Base-by-base conservation (phyloP, 2,329 filamentous ascomycete species). In the Podosphaera leucotricha region DNA sequence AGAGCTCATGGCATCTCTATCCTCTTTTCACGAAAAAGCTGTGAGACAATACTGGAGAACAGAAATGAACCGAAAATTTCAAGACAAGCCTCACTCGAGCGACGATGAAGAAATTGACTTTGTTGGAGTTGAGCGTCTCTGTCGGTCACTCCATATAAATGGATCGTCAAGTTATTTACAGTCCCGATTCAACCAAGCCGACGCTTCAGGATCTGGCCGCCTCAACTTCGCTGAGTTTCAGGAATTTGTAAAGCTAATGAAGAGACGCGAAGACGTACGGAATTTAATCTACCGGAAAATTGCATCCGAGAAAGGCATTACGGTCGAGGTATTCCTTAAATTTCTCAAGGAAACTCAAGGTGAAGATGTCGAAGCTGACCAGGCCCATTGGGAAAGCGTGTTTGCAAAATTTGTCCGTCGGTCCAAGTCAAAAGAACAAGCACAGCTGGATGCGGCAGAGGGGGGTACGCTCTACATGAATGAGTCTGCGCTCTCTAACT, bases 121-220 rank as follows among this genome's bases (percentile, higher is more conserved):
- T 44, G 67, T 69, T 15, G 81, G 80, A 10, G 78, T 93, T 24
- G 79, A 86, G 57, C 76, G 77, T 47, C 69, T 95, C 13, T 95
- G 90, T 62, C 80, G 80, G 47, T 86, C 79, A 54, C 66, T 95
- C 40, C 86, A 95, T 59, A 93, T 98, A 54, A 86, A 94, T 60
- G 84, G 82, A 54, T 80, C 84, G 2, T 74, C 77, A 48, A 71
- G 73, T 44, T 77, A 80, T 39, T 66, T 95, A 3, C 74, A 72
- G 45, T 66, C 70, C 26, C 81, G 80, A 53, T 94, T 95, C 54
- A 66, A 72, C 46, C 68, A 73, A 47, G 82, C 80, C 5, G 81
- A 87, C 55, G 63, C 64, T n/a, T 67, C 70, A 20, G 63, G 65
- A 43, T 71, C 67, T 1, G 77, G 77, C 20, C 71, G 69, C 43